Conservation (phyloP, 2,329 filamentous ascomycete genomes). For the Trichoderma koningiopsis region DNA sequence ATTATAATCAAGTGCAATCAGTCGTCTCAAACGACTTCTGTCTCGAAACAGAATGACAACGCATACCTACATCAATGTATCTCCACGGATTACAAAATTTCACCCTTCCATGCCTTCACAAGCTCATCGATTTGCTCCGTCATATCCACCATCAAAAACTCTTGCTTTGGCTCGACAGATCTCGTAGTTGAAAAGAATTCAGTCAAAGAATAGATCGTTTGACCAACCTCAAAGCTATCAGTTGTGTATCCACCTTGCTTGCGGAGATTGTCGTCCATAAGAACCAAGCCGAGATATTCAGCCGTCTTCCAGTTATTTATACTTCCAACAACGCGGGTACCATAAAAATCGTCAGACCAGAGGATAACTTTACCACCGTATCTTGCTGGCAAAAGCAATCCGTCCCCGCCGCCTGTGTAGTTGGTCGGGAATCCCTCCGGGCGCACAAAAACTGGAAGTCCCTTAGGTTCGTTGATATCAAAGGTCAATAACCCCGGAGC, state of each 20-base stretch:
- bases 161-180: not conserved
- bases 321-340: not conserved
- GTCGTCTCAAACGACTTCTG: not conserved
- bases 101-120: not conserved
- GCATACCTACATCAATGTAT: no score
- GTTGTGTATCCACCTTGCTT: not conserved
- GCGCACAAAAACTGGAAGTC: not conserved
- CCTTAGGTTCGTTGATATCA: not conserved
- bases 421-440: not conserved
- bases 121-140: not conserved
- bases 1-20: not conserved
- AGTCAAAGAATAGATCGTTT: not conserved
- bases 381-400: not conserved
- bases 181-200: not conserved
- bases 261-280: not conserved
- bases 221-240: not conserved
- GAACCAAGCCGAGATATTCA: not conserved
- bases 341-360: not conserved
- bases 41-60: no score
- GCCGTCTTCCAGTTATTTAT: constrained; percentile 1
- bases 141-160: not conserved
- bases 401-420: not conserved
- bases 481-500: not conserved
- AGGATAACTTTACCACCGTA: not conserved
- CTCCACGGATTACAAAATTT: not conserved